Percentiles rank a stretch among this genome's conserved stretches.
phyloP scores from a whole-genome alignment of 1,284 basidiomycete genomes.

The Ganoderma meredithae region DNA sequence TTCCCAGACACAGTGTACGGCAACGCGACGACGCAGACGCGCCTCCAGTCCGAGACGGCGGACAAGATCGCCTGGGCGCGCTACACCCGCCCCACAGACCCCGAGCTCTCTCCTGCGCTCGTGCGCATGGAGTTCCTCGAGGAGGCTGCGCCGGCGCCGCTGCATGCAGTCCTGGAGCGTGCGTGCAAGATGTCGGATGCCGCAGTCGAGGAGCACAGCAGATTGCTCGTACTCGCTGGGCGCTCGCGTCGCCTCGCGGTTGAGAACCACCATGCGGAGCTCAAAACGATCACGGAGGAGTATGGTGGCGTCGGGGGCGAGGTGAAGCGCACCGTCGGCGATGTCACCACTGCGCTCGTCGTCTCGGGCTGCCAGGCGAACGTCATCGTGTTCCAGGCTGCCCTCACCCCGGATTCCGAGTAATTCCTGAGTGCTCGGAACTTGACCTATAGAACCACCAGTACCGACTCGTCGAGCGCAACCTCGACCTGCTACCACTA shows the following conservation, averaged over 20 bases:
- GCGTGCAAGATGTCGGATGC: slow-evolving; percentile 36
- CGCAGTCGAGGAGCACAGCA: slow-evolving; percentile 37
- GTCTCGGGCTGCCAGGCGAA: slow-evolving; percentile 66
- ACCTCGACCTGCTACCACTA: background rate
- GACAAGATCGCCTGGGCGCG: slow-evolving; percentile 50
- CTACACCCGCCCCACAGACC: slow-evolving; percentile 45
- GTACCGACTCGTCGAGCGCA: background rate
- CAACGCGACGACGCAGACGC: slow-evolving; percentile 47
- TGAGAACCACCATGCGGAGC: slow-evolving; percentile 68
- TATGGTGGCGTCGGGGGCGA: slow-evolving; percentile 57
- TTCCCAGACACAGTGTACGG: slow-evolving; percentile 57
- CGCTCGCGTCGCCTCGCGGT: slow-evolving; percentile 74
- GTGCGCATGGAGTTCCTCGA: slow-evolving; percentile 65
- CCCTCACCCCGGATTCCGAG: slow-evolving; percentile 32
- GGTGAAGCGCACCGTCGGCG: slow-evolving; percentile 83
- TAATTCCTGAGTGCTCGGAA: background rate
- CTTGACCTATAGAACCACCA: background rate
- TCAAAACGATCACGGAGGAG: slow-evolving; percentile 69
- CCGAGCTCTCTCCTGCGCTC: slow-evolving; percentile 46
- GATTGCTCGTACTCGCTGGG: slow-evolving; percentile 72
- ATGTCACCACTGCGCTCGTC: slow-evolving; percentile 79
- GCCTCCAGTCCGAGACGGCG: slow-evolving; percentile 54
- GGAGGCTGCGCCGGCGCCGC: slow-evolving; percentile 57
- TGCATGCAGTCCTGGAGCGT: slow-evolving; percentile 56
- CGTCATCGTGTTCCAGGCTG: slow-evolving; percentile 77